Evolutionary conservation across 768 basidiomycete genomes (phyloP), one percentile per base, ranked within the genome.

Genomic region (Leccinum imitatum): DNA sequence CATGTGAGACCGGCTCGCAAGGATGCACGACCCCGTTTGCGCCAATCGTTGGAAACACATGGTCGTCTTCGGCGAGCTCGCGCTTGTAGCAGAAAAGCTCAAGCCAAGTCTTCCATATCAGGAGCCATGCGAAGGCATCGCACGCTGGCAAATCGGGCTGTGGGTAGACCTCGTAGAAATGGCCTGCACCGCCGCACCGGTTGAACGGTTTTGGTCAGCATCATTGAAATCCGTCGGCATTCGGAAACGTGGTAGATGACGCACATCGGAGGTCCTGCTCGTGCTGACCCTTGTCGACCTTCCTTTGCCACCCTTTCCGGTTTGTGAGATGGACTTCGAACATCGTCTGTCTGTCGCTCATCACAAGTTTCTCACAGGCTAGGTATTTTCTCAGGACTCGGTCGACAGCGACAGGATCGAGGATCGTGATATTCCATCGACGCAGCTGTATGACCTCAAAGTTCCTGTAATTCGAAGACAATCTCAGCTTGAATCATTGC

Each of bases 151-250:
- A 60, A 41, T 76, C 68, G 31, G 73, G 71, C 56, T 71, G 59
- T 48, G 65, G 65, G 61, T 75, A 78, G 15, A 79, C 76, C n/a
- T 75, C 47, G 54, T 77, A 78, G 5, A 56, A 63, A 33, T 75
- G 71, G 66, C 72, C 57, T 71, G 17, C 23, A 25, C 25, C 25
- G 25, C 25, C 25, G 25, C 25, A 25, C 25, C 25, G 25, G 25
- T 25, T 25, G 25, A 25, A 25, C 25, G 25, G 25, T 25, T 25
- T n/a, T 41, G 15, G 39, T 41, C 39, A 50, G 46, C 21, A 50
- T 50, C 13, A 23, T 41, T 17, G 48, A 13, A 10, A 23, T 3
- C 25, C 25, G 25, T 25, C 25, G 25, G 25, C 25, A 25, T 25
- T 25, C 25, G 25, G 25, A 25, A 25, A 25, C 25, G 25, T 25